Evolutionary conservation across 192 early-diverging fungal genomes (phyloP).

Genomic region (Funneliformis geosporum): DNA sequence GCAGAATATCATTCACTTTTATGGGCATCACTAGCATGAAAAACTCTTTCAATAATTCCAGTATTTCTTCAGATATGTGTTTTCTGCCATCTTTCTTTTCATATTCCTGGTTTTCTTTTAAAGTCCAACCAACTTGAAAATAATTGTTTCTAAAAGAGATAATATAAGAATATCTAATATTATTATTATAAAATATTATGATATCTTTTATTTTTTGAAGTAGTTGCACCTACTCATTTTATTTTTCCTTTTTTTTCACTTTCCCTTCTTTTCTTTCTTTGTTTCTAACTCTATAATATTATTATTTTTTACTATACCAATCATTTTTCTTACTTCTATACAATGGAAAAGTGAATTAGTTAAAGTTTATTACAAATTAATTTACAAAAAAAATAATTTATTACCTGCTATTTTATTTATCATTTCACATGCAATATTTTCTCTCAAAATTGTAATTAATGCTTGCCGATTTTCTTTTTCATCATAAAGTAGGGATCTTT

Average conservation of each 20-base stretch:
- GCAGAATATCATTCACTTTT: constrained; percentile 1
- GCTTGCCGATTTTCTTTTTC: background rate
- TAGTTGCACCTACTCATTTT: background rate
- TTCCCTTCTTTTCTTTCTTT: background rate
- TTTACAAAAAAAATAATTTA: background rate
- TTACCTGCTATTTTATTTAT: background rate
- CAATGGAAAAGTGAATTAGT: background rate
- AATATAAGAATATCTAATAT: background rate
- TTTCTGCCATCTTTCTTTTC: background rate
- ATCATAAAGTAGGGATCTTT: background rate
- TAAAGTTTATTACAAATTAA: background rate
- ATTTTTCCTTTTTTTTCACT: background rate
- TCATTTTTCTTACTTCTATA: background rate
- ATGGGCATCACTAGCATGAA: background rate
- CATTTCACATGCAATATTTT: constrained; percentile 1
- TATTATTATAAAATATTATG: background rate
- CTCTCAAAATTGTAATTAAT: background rate
- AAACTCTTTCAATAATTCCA: constrained; percentile 10
- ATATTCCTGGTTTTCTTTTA: constrained; percentile 15
- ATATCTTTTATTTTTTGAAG: background rate
- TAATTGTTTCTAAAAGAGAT: background rate
- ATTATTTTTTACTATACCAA: background rate
- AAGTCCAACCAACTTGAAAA: background rate
- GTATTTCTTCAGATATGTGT: background rate
- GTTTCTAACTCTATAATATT: background rate